Conservation (phyloP, 345 rosid genomes). For the Brassica cretica region DNA sequence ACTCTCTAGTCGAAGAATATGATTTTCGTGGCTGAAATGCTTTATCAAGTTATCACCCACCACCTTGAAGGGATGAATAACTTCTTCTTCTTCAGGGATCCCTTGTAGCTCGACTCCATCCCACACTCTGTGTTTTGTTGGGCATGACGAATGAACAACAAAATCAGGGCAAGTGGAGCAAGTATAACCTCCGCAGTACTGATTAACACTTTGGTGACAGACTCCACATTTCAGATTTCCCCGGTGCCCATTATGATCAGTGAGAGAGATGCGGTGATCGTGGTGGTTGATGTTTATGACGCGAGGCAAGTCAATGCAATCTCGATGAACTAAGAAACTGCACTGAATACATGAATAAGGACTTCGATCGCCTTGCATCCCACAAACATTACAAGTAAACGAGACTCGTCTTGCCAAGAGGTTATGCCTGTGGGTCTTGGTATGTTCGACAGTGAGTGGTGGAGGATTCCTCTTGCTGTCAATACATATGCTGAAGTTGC, state of each 20-base stretch:
- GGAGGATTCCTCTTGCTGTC: background rate
- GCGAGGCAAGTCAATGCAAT: background rate
- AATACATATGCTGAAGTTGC: background rate
- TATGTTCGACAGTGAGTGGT: background rate
- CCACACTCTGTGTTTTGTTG: background rate
- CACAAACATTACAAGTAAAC: slow-evolving; percentile 2
- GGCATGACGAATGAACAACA: background rate
- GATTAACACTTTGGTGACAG: background rate
- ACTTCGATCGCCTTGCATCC: background rate
- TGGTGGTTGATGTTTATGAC: slow-evolving; percentile 3
- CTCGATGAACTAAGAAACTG: background rate
- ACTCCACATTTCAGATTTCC: background rate
- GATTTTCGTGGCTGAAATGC: background rate
- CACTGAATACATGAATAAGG: slow-evolving; percentile 6
- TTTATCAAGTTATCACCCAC: background rate
- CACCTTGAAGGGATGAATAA: background rate
- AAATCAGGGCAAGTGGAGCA: background rate
- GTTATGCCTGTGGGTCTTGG: background rate
- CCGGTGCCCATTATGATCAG: background rate
- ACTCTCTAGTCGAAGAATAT: background rate
- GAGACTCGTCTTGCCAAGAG: background rate
- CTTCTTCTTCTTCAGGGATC: background rate
- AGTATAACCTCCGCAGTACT: background rate
- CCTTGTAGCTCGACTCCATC: background rate
- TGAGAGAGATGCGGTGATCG: background rate